Evolutionary conservation across 768 basidiomycete species (phyloP).

Genomic region (Suillus placidus): DNA sequence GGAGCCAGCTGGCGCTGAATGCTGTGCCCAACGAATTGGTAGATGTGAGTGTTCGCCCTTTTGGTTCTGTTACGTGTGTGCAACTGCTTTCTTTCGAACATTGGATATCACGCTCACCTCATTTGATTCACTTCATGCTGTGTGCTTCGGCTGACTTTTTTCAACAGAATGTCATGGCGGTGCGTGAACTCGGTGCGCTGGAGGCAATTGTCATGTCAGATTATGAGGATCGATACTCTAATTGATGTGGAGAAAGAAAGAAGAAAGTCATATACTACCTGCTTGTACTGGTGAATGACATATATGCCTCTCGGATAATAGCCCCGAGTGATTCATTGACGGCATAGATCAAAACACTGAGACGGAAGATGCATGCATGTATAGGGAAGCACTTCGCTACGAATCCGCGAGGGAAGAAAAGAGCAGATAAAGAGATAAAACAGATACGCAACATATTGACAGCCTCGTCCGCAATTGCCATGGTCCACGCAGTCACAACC

Average conservation of each 20-base stretch:
- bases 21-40: conserved; percentile 78
- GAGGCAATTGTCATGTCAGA: conserved; percentile 74
- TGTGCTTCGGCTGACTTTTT: conserved; percentile 5
- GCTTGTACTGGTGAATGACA: neutral
- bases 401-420: neutral
- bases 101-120: neutral
- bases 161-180: conserved; percentile 57
- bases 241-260: neutral
- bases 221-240: conserved; percentile 52
- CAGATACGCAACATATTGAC: neutral
- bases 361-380: neutral
- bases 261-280: neutral
- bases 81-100: neutral
- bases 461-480: too few relatives aligned
- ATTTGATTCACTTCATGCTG: neutral
- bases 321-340: neutral
- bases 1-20: conserved; percentile 71
- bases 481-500: neutral
- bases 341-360: neutral
- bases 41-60: conserved; percentile 58
- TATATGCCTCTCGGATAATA: neutral
- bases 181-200: conserved; percentile 67
- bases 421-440: too few relatives aligned
- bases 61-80: neutral
- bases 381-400: neutral